These are phyloP conservation scores for Baorangia bicolor DNA, from an alignment of 768 basidiomycete genomes.

Conservation along the genomic window DNA sequence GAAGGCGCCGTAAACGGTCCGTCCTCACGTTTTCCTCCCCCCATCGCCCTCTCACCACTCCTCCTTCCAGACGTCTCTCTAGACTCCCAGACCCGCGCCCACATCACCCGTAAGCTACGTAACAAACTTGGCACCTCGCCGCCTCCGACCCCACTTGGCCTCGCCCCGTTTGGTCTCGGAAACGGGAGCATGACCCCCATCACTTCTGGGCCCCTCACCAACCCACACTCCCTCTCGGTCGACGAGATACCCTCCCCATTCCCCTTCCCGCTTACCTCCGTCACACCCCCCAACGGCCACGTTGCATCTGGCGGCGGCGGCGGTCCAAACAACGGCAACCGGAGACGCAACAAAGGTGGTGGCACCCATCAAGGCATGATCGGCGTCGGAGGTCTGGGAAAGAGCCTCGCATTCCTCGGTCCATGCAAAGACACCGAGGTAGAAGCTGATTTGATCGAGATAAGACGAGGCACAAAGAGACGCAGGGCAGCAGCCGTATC, in stretches of 20 bases:
- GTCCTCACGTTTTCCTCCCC: conserved; percentile 21
- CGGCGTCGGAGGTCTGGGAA: conserved; percentile 65
- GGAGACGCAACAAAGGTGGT: conserved; percentile 51
- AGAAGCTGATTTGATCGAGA: conserved; percentile 75
- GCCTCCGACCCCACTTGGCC: conserved; percentile 66
- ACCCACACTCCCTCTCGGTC: conserved; percentile 81
- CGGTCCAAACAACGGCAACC: conserved; percentile 39
- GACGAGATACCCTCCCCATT: conserved; percentile 88
- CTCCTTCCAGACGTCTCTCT: conserved; percentile 59
- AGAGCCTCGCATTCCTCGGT: conserved; percentile 60
- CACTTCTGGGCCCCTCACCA: conserved; percentile 67
- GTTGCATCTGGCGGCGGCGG: conserved; percentile 35
- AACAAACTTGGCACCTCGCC: conserved; percentile 80
- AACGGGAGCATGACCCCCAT: conserved; percentile 53
- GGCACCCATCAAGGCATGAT: conserved; percentile 56
- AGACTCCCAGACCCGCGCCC: conserved; percentile 74
- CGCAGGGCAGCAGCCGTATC: conserved; percentile 34
- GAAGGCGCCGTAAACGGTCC: conserved; percentile 74
- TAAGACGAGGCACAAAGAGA: conserved; percentile 71
- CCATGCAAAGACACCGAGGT: conserved; percentile 66
- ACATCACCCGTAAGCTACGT: conserved; percentile 80
- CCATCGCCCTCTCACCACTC: conserved; percentile 1
- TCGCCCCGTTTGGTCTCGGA: conserved; percentile 32
- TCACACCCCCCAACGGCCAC: conserved; percentile 39
- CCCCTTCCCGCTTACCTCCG: conserved; percentile 67